These are phyloP conservation scores for Crinitomyces ghanaensis DNA, from an alignment of 805 yeast species.

Conservation along the genomic window DNA sequence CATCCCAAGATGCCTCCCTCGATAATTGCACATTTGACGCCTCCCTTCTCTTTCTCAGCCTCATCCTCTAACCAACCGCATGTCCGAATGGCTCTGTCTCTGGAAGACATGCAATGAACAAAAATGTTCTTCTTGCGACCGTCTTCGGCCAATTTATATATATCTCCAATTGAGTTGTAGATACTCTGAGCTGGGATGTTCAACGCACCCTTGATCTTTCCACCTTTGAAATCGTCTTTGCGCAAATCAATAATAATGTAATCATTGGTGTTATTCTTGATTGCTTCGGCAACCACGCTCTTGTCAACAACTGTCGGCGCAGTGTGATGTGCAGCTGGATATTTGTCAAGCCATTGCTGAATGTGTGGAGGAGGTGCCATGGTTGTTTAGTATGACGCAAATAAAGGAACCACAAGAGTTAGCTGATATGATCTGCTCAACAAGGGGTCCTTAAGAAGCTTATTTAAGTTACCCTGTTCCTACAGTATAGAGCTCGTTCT, in stretches of 20 bases:
- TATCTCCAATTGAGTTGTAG: constrained; percentile 10
- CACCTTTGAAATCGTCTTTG: constrained; percentile 16
- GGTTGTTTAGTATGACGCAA: too few relatives aligned
- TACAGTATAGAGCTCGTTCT: too few relatives aligned
- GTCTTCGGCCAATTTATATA: constrained; percentile 14
- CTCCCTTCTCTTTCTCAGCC: constrained; percentile 9
- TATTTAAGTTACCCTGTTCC: too few relatives aligned
- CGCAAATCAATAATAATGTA: constrained; percentile 16
- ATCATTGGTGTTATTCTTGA: constrained; percentile 9
- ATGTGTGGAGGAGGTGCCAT: constrained; percentile 6
- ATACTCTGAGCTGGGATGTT: constrained; percentile 16
- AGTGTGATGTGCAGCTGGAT: constrained; percentile 9
- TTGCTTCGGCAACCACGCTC: constrained; percentile 11
- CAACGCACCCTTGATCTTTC: constrained; percentile 17
- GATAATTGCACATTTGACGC: constrained; percentile 12
- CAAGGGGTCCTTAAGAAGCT: too few relatives aligned
- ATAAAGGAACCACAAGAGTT: too few relatives aligned
- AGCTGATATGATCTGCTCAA: too few relatives aligned
- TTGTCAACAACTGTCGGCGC: constrained; percentile 10
- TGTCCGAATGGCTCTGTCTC: constrained; percentile 16
- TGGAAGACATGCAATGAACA: constrained; percentile 14
- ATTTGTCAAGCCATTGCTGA: constrained; percentile 11
- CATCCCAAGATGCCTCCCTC: constrained; percentile 17
- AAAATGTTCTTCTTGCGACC: constrained; percentile 13
- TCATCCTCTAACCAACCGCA: constrained; percentile 17